Evolutionary conservation across 2,329 filamentous ascomycete species (phyloP).

Genomic region (Botrytis elliptica): DNA sequence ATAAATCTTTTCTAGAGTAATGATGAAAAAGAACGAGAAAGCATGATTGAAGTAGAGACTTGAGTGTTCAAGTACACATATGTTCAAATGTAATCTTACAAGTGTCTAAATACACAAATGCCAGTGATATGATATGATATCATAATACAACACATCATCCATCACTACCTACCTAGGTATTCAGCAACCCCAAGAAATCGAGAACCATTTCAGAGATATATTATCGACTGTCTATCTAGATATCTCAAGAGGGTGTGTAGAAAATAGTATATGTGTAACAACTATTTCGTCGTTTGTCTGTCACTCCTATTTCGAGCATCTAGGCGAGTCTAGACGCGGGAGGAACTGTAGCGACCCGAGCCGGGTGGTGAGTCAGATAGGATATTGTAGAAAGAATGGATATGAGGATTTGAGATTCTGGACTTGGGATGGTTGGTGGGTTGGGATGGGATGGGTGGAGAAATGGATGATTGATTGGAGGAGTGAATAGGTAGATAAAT

Average conservation of each 20-base stretch:
- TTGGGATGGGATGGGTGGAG: background rate
- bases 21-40: no score
- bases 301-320: background rate
- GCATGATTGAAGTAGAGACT: no score
- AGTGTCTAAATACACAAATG: no score
- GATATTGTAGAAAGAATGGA: background rate
- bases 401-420: background rate
- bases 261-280: background rate
- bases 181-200: no score
- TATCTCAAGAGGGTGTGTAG: no score
- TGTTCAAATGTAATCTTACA: no score
- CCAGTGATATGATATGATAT: no score
- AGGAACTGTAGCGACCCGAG: background rate
- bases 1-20: accelerated
- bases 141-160: no score
- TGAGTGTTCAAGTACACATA: no score
- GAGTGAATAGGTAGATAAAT: background rate
- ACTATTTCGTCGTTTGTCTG: background rate
- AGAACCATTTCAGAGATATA: no score
- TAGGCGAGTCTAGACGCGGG: background rate
- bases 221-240: accelerated
- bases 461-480: background rate
- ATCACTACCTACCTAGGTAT: no score
- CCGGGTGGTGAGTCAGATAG: background rate
- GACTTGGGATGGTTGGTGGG: background rate